These are phyloP conservation scores for Toxoplasma gondii DNA, from an alignment of 169 alveolate genomes.

Conservation along the genomic window DNA sequence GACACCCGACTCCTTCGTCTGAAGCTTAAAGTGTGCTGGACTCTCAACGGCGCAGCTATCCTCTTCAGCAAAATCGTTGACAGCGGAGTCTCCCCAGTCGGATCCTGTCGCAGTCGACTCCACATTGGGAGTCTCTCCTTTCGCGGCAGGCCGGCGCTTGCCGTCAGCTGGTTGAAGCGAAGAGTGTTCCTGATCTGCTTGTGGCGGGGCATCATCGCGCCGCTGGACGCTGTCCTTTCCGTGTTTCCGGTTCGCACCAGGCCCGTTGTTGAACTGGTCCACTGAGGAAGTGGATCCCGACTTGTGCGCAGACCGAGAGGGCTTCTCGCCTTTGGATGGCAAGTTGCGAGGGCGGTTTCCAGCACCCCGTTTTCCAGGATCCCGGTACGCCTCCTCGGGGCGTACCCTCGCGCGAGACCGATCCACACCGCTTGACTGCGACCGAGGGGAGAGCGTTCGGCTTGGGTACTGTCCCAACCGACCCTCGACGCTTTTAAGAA, in stretches of 20 bases:
- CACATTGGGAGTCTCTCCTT: background rate
- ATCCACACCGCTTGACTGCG: background rate
- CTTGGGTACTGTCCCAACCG: constrained; percentile 31
- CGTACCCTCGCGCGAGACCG: background rate
- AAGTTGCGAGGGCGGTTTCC: background rate
- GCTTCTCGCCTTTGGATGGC: background rate
- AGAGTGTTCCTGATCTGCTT: background rate
- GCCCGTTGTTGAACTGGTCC: background rate
- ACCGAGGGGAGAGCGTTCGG: background rate
- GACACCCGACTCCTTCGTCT: constrained; percentile 28
- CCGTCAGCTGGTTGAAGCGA: background rate
- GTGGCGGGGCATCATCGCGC: background rate
- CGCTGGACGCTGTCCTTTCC: background rate
- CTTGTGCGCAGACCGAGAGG: background rate
- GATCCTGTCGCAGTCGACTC: constrained; percentile 18
- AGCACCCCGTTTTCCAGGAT: background rate
- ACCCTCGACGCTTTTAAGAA: constrained; percentile 41
- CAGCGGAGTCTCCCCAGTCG: constrained; percentile 14
- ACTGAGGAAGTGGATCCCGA: background rate
- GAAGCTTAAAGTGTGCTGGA: background rate
- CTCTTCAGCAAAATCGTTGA: constrained; percentile 28
- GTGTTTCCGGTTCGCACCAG: background rate
- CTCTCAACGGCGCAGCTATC: background rate
- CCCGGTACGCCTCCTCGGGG: background rate
- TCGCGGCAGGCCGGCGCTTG: background rate